Percentiles rank a stretch among this genome's conserved stretches.
Evolutionary conservation across 345 rosid genomes (phyloP).

Genomic region (Alliaria petiolata): DNA sequence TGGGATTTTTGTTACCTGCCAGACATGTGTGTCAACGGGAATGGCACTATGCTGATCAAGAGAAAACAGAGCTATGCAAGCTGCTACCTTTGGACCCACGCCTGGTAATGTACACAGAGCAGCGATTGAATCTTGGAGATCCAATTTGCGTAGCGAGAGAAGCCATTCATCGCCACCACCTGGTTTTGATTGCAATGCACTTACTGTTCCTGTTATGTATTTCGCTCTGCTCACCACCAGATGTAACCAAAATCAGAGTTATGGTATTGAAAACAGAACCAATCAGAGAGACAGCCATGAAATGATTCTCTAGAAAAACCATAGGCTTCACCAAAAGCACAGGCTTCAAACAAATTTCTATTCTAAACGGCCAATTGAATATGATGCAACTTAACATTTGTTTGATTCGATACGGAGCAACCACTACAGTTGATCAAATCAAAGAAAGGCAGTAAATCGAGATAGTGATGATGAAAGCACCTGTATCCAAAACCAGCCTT

Average conservation of each 20-base stretch:
- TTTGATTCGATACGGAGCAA: no score
- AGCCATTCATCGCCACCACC: conserved; percentile 86
- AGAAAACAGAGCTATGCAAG: conserved; percentile 88
- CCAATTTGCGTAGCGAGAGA: conserved; percentile 63
- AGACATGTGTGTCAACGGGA: conserved; percentile 96
- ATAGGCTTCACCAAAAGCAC: background rate
- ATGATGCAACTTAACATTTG: background rate
- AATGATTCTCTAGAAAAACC: background rate
- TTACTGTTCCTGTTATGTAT: conserved; percentile 64
- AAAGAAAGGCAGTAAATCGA: background rate
- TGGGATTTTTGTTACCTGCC: conserved; percentile 55
- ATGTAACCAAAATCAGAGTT: conserved; percentile 16
- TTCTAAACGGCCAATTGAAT: background rate
- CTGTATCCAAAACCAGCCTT: conserved; percentile 92
- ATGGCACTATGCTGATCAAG: conserved; percentile 91
- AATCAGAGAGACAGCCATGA: background rate
- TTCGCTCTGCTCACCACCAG: conserved; percentile 61
- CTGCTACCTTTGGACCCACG: conserved; percentile 93
- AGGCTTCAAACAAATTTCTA: background rate
- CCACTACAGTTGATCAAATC: background rate
- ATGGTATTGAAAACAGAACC: background rate
- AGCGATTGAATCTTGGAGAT: conserved; percentile 56
- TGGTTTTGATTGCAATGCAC: conserved; percentile 62
- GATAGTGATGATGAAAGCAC: conserved; percentile 34
- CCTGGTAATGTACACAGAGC: conserved; percentile 87